phyloP scores from a whole-genome alignment of 2,329 filamentous ascomycete species.

The Fusarium scirpi region DNA sequence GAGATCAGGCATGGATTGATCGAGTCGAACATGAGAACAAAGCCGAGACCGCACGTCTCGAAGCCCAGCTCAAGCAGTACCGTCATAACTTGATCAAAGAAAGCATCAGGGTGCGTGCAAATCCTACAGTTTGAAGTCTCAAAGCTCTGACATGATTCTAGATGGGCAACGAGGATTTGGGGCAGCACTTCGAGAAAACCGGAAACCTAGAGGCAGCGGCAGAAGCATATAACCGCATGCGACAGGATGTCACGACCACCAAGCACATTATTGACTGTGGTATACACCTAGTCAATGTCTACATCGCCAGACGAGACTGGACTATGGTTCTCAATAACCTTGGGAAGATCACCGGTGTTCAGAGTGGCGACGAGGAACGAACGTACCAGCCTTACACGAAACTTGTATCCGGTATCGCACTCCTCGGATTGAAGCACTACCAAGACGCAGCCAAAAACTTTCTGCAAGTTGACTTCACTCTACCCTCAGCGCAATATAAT shows the following conservation, averaged over 20 bases:
- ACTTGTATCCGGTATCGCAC: conserved; percentile 64
- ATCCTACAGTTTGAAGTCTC: background rate
- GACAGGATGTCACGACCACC: conserved; percentile 86
- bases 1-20: conserved; percentile 82
- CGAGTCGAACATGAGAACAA: conserved; percentile 74
- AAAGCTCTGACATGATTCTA: conserved; percentile 53
- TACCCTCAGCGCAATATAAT: conserved; percentile 68
- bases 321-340: conserved; percentile 70
- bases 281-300: conserved; percentile 80
- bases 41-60: conserved; percentile 78
- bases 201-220: conserved; percentile 79
- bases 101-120: conserved; percentile 78
- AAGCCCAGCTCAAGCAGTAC: conserved; percentile 88
- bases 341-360: conserved; percentile 71
- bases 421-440: conserved; percentile 61
- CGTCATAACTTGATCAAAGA: conserved; percentile 98
- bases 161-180: conserved; percentile 96
- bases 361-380: conserved; percentile 61
- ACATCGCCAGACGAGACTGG: conserved; percentile 84
- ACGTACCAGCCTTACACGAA: conserved; percentile 62
- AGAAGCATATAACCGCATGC: conserved; percentile 87
- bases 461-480: conserved; percentile 68
- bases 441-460: conserved; percentile 78
- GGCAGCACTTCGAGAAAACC: conserved; percentile 81
- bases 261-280: conserved; percentile 87